These are phyloP conservation scores for Oryza australiensis DNA, from an alignment of 176 grass and related monocot genomes.

Conservation along the genomic window DNA sequence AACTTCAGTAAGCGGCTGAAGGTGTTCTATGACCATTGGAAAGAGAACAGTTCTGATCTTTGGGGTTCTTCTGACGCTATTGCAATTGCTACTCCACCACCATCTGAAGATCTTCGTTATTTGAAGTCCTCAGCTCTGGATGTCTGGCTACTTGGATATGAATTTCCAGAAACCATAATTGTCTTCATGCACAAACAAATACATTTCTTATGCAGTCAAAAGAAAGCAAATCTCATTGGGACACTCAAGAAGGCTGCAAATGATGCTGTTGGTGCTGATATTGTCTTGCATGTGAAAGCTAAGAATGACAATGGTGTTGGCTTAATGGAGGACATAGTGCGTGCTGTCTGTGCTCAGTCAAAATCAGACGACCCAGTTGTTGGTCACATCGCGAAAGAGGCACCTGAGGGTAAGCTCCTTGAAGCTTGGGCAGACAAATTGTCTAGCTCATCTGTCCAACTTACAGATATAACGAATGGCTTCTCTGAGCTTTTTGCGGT, in stretches of 20 bases:
- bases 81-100: conserved; percentile 68
- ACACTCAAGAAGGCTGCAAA: conserved; percentile 70
- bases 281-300: conserved; percentile 77
- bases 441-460: conserved; percentile 45
- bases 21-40: conserved; percentile 72
- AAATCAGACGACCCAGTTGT: conserved; percentile 63
- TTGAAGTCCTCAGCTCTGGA: conserved; percentile 78
- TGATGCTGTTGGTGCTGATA: conserved; percentile 66
- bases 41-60: conserved; percentile 52
- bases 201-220: conserved; percentile 78
- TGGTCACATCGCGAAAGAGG: conserved; percentile 77
- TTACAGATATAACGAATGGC: conserved; percentile 72
- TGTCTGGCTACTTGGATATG: conserved; percentile 86
- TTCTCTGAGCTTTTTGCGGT: conserved; percentile 71
- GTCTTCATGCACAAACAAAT: conserved; percentile 74
- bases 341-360: conserved; percentile 46
- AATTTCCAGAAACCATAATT: conserved; percentile 95
- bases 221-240: conserved; percentile 72
- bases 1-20: conserved; percentile 68
- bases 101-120: conserved; percentile 85
- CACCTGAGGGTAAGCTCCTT: conserved; percentile 84
- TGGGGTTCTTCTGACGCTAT: conserved; percentile 78
- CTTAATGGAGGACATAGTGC: conserved; percentile 74
- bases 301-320: conserved; percentile 71
- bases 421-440: conserved; percentile 79